A percentile compares a stretch with the other conserved stretches of the same genome.
Conservation (phyloP, 2,329 filamentous ascomycete species). For the Talaromyces piceae region DNA sequence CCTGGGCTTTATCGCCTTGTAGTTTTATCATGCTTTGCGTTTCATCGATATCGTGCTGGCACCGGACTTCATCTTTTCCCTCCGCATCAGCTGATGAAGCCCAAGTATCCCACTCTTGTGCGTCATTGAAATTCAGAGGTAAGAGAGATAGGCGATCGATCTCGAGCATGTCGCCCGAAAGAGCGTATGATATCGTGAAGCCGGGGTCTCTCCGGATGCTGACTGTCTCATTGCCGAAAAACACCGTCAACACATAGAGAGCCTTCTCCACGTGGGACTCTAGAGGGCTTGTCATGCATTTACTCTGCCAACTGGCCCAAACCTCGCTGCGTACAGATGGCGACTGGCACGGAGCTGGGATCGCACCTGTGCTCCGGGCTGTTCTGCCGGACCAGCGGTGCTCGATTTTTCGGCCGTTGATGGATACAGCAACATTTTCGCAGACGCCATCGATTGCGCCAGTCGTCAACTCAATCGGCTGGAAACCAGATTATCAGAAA, state of each 20-base stretch:
- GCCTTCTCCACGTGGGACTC: constrained; percentile 13
- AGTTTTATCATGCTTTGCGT: constrained; percentile 19
- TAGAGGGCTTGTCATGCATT: constrained; percentile 20
- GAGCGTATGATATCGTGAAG: constrained; percentile 27
- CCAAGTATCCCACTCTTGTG: constrained; percentile 17
- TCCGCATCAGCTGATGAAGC: constrained; percentile 11
- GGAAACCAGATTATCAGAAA: neutral
- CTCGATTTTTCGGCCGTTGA: constrained; percentile 22
- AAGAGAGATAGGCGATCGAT: constrained; percentile 22
- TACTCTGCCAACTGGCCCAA: constrained; percentile 19
- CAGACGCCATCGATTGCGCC: constrained; percentile 20
- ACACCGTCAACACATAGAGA: constrained; percentile 23
- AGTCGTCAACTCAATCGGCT: constrained; percentile 23
- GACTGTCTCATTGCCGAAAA: constrained; percentile 16
- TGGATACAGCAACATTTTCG: constrained; percentile 17
- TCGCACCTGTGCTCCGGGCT: constrained; percentile 18
- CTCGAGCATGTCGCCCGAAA: constrained; percentile 17
- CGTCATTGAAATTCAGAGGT: constrained; percentile 16
- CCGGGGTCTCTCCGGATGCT: constrained; percentile 19
- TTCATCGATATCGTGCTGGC: constrained; percentile 18
- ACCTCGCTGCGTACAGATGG: constrained; percentile 14
- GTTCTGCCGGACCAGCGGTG: constrained; percentile 17
- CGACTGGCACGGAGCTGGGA: constrained; percentile 16
- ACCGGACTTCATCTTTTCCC: constrained; percentile 19
- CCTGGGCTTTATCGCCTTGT: constrained; percentile 20